Evolutionary conservation across 495 filamentous ascomycete species (phyloP).

Genomic region (Talaromyces proteolyticus): DNA sequence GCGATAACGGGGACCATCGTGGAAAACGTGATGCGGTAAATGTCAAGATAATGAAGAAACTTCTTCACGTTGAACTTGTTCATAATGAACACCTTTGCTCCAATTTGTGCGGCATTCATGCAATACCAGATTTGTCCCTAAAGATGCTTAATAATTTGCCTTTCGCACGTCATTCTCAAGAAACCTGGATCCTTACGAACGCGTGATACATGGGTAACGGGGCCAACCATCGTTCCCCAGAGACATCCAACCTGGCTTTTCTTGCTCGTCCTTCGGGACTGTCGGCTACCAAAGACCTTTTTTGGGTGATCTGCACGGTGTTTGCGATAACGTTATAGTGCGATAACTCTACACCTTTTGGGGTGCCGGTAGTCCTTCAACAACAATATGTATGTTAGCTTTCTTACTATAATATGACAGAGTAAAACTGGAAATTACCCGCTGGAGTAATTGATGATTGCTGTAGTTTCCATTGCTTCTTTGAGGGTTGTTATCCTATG

Average conservation of each 20-base stretch:
- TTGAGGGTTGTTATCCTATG: constrained; percentile 24
- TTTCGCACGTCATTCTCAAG: too few species aligned
- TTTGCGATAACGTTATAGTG: constrained; percentile 72
- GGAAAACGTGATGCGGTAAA: constrained; percentile 60
- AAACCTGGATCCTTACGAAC: too few species aligned
- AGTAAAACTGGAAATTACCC: too few species aligned
- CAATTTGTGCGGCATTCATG: constrained; percentile 36
- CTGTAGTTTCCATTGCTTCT: constrained; percentile 33
- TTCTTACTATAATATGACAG: too few species aligned
- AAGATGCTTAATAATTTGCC: too few species aligned
- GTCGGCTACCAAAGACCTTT: constrained; percentile 13
- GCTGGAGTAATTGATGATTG: constrained; percentile 64
- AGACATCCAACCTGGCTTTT: neutral
- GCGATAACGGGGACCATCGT: constrained; percentile 64
- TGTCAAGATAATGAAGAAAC: constrained; percentile 63
- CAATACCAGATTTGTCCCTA: constrained; percentile 18
- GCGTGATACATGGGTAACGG: constrained; percentile 78
- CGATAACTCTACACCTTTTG: constrained; percentile 78
- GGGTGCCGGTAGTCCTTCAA: constrained; percentile 76
- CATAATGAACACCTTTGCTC: constrained; percentile 63
- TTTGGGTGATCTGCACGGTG: constrained; percentile 22
- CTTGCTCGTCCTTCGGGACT: neutral
- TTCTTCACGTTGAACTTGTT: constrained; percentile 64
- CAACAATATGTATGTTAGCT: too few species aligned
- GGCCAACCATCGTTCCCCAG: constrained; percentile 33